Conservation (phyloP, 2,329 filamentous ascomycete species). For the Alternaria panax region DNA sequence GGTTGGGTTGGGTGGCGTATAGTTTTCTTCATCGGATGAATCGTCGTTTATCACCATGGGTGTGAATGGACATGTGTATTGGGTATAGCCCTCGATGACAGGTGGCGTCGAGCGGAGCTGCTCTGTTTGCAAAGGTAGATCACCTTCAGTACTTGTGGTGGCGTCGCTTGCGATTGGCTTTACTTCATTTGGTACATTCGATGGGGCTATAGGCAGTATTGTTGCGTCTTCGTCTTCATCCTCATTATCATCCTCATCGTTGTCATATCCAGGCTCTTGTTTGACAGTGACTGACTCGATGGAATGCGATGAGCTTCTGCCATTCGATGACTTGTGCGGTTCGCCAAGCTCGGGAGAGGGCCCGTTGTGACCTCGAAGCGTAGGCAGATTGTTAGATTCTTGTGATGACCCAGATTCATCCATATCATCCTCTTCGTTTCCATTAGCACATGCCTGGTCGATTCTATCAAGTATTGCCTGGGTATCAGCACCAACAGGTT, state of each 20-base stretch:
- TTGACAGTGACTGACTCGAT: neutral
- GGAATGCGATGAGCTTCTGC: neutral
- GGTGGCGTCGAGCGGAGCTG: constrained; percentile 25
- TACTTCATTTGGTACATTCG: neutral
- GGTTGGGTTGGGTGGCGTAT: constrained; percentile 1
- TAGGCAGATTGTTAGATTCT: constrained; percentile 5
- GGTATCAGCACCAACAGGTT: constrained; percentile 31
- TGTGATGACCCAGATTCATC: constrained; percentile 11
- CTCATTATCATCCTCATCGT: constrained; percentile 9
- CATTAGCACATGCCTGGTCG: constrained; percentile 34
- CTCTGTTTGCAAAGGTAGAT: neutral
- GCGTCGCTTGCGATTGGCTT: neutral
- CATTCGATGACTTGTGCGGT: neutral
- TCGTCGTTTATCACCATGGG: constrained; percentile 37
- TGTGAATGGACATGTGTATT: constrained; percentile 33
- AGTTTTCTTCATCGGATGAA: constrained; percentile 25
- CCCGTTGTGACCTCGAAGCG: constrained; percentile 1
- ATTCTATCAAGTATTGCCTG: constrained; percentile 38
- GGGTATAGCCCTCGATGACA: constrained; percentile 1
- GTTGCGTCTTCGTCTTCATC: neutral
- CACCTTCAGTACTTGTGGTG: neutral
- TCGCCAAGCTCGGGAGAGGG: constrained; percentile 33
- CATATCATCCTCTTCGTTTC: constrained; percentile 5
- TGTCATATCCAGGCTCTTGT: neutral
- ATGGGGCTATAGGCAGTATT: neutral